Evolutionary conservation across 2,329 filamentous ascomycete genomes (phyloP).

Genomic region (Aspergillus aculeatinus): DNA sequence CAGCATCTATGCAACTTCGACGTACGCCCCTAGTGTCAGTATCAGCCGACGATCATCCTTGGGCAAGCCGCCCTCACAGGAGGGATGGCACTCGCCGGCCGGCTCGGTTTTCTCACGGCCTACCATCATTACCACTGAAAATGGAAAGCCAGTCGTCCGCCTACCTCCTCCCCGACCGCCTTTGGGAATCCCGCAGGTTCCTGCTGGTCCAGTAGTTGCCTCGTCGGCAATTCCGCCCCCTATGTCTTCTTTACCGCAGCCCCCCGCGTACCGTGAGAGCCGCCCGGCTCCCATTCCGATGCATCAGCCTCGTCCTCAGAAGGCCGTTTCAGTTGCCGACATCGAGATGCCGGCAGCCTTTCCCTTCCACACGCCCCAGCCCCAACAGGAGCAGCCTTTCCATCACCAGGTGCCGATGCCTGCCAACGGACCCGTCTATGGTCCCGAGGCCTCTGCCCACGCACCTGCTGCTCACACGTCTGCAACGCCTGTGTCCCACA

Average conservation of each 20-base stretch:
- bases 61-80: constrained; percentile 65
- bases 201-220: constrained; percentile 19
- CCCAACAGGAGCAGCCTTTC: constrained; percentile 79
- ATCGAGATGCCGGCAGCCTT: constrained; percentile 78
- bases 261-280: constrained; percentile 59
- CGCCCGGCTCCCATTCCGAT: constrained; percentile 67
- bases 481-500: constrained; percentile 83
- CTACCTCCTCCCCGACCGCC: constrained; percentile 61
- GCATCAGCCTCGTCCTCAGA: constrained; percentile 93
- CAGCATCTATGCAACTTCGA: constrained; percentile 69
- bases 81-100: constrained; percentile 75
- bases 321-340: constrained; percentile 86
- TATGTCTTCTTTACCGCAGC: constrained; percentile 50
- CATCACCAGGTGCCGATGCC: constrained; percentile 89
- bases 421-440: constrained; percentile 58
- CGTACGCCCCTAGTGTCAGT: constrained; percentile 83
- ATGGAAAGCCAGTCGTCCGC: constrained; percentile 72
- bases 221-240: constrained; percentile 22
- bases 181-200: constrained; percentile 24
- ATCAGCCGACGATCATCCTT: constrained; percentile 84
- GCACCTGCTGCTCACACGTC: constrained; percentile 58
- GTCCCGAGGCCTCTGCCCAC: constrained; percentile 59
- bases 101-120: constrained; percentile 73
- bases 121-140: constrained; percentile 59
- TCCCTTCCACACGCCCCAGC: constrained; percentile 59